phyloP scores from a whole-genome alignment of 176 grass and related monocot species.

The Oryza coarctata region DNA sequence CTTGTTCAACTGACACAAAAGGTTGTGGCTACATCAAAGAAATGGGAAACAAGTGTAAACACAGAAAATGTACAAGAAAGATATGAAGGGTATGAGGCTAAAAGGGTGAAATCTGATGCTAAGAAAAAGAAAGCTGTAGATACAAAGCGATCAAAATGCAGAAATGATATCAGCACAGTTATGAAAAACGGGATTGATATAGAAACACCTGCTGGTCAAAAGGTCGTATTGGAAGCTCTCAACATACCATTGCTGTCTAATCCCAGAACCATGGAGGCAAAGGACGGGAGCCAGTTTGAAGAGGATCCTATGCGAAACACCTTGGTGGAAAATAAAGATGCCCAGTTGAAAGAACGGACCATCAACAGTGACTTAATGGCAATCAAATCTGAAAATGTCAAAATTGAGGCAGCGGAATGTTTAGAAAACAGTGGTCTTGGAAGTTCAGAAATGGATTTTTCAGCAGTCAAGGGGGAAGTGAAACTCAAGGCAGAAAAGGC shows the following conservation, averaged over 20 bases:
- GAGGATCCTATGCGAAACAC: constrained; percentile 37
- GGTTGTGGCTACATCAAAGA: constrained; percentile 47
- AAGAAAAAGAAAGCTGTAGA: constrained; percentile 53
- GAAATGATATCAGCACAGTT: constrained; percentile 37
- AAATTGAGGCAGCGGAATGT: constrained; percentile 37
- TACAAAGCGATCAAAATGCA: constrained; percentile 47
- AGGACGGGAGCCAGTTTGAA: constrained; percentile 43
- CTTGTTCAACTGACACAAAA: constrained; percentile 65
- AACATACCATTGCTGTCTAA: constrained; percentile 45
- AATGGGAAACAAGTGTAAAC: constrained; percentile 40
- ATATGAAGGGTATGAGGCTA: constrained; percentile 49
- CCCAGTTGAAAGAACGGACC: constrained; percentile 36
- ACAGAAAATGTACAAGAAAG: constrained; percentile 40
- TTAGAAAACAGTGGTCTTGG: constrained; percentile 49
- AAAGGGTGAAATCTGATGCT: constrained; percentile 51
- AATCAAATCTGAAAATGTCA: constrained; percentile 40
- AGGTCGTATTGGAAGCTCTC: constrained; percentile 44
- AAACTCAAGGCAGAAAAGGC: constrained; percentile 58
- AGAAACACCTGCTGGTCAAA: constrained; percentile 47
- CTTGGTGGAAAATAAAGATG: constrained; percentile 45
- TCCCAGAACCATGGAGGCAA: constrained; percentile 38
- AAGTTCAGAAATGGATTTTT: constrained; percentile 47
- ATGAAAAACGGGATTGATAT: constrained; percentile 54
- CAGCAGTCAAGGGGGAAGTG: constrained; percentile 41
- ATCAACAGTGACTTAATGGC: constrained; percentile 35